Evolutionary conservation across 1,284 basidiomycete species (phyloP).

Genomic region (Cryptococcus sp.): DNA sequence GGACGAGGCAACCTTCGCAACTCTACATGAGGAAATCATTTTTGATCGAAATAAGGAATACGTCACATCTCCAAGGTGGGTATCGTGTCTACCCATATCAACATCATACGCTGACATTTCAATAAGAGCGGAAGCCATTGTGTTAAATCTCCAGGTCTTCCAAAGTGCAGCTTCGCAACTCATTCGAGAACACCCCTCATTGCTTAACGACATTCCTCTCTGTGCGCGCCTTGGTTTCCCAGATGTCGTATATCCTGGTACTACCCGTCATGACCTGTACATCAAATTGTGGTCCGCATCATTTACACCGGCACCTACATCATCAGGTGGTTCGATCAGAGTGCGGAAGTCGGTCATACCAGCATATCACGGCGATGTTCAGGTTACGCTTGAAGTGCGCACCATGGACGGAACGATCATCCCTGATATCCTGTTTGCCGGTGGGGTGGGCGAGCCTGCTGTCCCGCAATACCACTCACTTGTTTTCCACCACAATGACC

Average conservation of each 20-base stretch:
- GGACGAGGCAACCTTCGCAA: constrained; percentile 85
- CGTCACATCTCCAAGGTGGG: constrained; percentile 77
- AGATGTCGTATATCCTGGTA: constrained; percentile 92
- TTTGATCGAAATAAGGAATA: constrained; percentile 75
- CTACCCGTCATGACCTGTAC: constrained; percentile 90
- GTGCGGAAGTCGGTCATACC: constrained; percentile 42
- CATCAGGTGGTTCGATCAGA: constrained; percentile 44
- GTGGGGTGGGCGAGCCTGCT: constrained; percentile 80
- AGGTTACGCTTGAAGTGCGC: constrained; percentile 87
- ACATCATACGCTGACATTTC: neutral
- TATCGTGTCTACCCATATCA: constrained; percentile 4
- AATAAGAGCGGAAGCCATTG: constrained; percentile 75
- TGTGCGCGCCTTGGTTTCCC: constrained; percentile 93
- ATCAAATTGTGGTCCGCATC: constrained; percentile 91
- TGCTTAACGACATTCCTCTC: constrained; percentile 78
- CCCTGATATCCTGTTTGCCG: constrained; percentile 73
- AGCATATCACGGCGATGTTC: constrained; percentile 64
- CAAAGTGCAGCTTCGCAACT: constrained; percentile 76
- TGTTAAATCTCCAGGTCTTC: constrained; percentile 87
- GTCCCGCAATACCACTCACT: constrained; percentile 83
- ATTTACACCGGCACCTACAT: constrained; percentile 63
- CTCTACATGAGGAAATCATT: constrained; percentile 93
- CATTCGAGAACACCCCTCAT: constrained; percentile 78
- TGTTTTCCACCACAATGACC: constrained; percentile 80
- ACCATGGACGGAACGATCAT: constrained; percentile 67